Evolutionary conservation across 441 rosid genomes (phyloP), one percentile per base, ranked within the genome.

Genomic region (Rhodomyrtus psidioides): DNA sequence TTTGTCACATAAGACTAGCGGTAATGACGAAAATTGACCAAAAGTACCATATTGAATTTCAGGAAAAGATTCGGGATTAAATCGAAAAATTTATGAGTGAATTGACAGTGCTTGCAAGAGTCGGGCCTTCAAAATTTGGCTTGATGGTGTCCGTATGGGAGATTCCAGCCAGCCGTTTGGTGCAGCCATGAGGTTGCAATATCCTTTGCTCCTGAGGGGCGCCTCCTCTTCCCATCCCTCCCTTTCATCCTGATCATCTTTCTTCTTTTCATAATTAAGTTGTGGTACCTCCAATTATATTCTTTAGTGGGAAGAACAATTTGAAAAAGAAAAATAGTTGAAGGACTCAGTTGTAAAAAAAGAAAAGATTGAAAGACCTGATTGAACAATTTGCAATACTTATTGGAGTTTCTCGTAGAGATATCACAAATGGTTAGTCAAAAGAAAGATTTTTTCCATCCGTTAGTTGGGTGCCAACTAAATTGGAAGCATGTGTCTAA

Each of bases 1-100:
- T 10, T 0, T n/a, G 1, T 6, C 0, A 12, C 0, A 2, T 58
- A 58, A n/a, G 19, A n/a, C 6, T 1, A 9, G 3, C 0, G 4
- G 2, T 17, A 6, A 58, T n/a, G 17, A n/a, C 1, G 9, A 14
- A 60, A 28, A 28, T 60, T 7, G 39, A 60, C 1, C 1, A 28
- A 3, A 60, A 60, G 0, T 0, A 28, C 7, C 7, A 60, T 5
- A 28, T 15, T 60, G 4, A 60, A 15, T 14, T 15, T 60, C 6
- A 1, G 7, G 0, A 60, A 12, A 7, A 60, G 7, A 28, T 15
- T 28, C 4, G 28, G 0, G 1, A 15, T 0, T 28, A 15, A 15
- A 60, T 14, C 0, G 2, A 28, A 60, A 28, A 60, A 15, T 0
- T 1, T 2, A n/a, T 0, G 0, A 58, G 8, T 28, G 9, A 60